Percentiles rank a stretch among this genome's conserved stretches.
These are phyloP conservation scores for Lentinula sp. DNA, from an alignment of 768 basidiomycete species.

Conservation along the genomic window DNA sequence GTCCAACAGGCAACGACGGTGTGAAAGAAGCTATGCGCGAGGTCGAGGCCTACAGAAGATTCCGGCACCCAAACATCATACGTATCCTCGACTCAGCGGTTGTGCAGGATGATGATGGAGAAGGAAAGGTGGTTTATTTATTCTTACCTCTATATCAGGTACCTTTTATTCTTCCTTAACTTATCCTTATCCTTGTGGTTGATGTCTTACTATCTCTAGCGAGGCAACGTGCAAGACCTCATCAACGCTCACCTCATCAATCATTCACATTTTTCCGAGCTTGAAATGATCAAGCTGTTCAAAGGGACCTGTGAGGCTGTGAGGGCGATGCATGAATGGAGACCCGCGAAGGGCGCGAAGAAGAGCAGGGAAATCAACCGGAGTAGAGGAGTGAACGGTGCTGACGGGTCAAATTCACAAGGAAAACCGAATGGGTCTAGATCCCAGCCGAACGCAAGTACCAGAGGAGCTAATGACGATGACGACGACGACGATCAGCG, in stretches of 20 bases:
- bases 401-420: background rate
- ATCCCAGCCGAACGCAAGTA: background rate
- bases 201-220: constrained; percentile 31
- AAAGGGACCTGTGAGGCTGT: constrained; percentile 93
- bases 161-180: background rate
- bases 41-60: constrained; percentile 90
- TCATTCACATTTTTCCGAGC: constrained; percentile 78
- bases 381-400: too few relatives aligned
- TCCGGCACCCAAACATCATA: constrained; percentile 97
- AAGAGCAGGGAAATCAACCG: background rate
- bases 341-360: constrained; percentile 24
- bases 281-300: constrained; percentile 84
- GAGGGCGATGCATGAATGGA: constrained; percentile 90
- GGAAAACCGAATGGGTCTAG: background rate
- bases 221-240: constrained; percentile 92
- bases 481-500: constrained; percentile 63
- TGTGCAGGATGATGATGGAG: constrained; percentile 88
- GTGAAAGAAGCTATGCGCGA: constrained; percentile 88
- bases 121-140: constrained; percentile 92
- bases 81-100: constrained; percentile 93
- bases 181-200: background rate
- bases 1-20: constrained; percentile 81
- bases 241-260: constrained; percentile 86
- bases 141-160: constrained; percentile 94
- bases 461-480: constrained; percentile 21